Base-by-base conservation (phyloP, 208 protist species). In the Strigomonas culicis region DNA sequence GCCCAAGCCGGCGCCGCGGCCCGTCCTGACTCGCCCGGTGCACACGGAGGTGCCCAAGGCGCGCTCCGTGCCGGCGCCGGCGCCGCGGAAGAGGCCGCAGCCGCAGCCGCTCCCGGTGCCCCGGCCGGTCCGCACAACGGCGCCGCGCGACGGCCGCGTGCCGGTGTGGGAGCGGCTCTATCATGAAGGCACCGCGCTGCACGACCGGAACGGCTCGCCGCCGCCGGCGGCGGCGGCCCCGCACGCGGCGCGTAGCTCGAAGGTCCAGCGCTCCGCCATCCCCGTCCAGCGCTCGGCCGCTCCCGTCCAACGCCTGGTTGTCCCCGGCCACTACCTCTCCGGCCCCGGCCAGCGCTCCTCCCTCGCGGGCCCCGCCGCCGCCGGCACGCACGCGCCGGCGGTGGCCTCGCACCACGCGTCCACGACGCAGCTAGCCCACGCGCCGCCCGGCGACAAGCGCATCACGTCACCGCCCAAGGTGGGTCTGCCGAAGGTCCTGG, bases 81-180 rank as follows among this genome's bases (percentile, higher is more conserved):
- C 4, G 39, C 39, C 8, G 39, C 21, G 24, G 8, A 49, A 13
- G 4, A 39, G 44, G 8, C 24, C 59, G 22, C 19, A 11, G 28
- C 13, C 25, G 50, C 63, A 64, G 70, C 44, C 52, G 31, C 34
- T 17, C 19, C 22, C 44, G 27, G 34, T 32, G 19, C 59, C 44
- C 57, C 25, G 24, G 7, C 30, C 34, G 4, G 41, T 8, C 2
- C 22, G 19, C 15, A 6, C 36, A 17, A 10, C 36, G 36, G 51
- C 22, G 6, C 21, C n/a, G 11, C 10, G 19, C 25, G 8, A 3
- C 4, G 49, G 19, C 4, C 39, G 64, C 43, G 53, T 60, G 59
- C 69, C 77, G 3, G 66, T 79, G 28, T 83, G 77, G 77, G 69
- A 74, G 61, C 77, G 73, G 2, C 65, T 79, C 31, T 83, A 83